Conservation (phyloP, 2,329 filamentous ascomycete genomes). For the Colletotrichum sp. region DNA sequence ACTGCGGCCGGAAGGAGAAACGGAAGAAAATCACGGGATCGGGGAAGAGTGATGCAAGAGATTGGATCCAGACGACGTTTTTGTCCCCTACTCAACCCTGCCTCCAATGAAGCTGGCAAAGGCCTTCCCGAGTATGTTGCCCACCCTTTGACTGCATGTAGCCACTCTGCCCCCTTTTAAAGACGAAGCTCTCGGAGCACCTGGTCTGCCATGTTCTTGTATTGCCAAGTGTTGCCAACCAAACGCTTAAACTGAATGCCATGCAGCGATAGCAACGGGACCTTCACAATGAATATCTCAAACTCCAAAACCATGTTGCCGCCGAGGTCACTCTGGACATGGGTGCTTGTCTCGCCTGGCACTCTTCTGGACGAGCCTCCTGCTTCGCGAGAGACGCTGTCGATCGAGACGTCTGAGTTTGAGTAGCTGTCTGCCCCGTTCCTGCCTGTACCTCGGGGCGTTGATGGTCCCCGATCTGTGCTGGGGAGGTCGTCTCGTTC, state of each 20-base stretch:
- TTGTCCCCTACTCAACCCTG: not conserved
- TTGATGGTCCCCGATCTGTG: slow-evolving; percentile 44
- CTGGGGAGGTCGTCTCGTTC: slow-evolving; percentile 77
- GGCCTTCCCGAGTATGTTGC: not conserved
- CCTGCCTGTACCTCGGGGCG: slow-evolving; percentile 49
- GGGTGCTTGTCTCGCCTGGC: slow-evolving; percentile 88
- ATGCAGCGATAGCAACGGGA: slow-evolving; percentile 89
- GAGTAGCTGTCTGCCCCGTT: slow-evolving; percentile 75
- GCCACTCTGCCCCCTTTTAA: slow-evolving; percentile 42
- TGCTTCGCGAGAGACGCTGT: slow-evolving; percentile 66
- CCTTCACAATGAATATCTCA: slow-evolving; percentile 97
- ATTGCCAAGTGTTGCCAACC: slow-evolving; percentile 95
- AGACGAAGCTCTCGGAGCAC: slow-evolving; percentile 87
- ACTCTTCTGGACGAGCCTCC: slow-evolving; percentile 60
- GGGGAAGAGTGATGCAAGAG: not conserved
- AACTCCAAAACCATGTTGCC: slow-evolving; percentile 86
- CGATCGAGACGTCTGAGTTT: slow-evolving; percentile 86
- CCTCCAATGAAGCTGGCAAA: not conserved
- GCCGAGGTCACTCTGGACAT: slow-evolving; percentile 88
- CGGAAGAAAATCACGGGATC: not conserved
- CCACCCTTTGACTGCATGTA: not conserved
- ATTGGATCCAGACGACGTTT: not conserved
- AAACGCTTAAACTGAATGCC: slow-evolving; percentile 99
- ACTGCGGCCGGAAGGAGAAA: not conserved
- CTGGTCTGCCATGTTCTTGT: slow-evolving; percentile 97